Conservation (phyloP, 2,329 filamentous ascomycete genomes). For the Sphaceloma murrayae region DNA sequence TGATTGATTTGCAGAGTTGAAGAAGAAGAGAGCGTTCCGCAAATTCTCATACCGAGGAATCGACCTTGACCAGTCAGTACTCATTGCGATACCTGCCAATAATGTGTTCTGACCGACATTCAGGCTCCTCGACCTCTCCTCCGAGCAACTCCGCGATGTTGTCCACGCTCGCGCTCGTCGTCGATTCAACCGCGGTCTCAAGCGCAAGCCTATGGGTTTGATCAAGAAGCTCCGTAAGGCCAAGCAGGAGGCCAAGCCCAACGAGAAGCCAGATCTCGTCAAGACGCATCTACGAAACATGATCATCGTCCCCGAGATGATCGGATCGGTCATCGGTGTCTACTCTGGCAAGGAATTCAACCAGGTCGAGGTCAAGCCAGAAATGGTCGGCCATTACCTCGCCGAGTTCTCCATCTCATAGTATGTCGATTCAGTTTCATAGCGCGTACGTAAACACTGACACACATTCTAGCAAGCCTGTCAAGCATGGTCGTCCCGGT, state of each 20-base stretch:
- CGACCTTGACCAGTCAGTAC: slow-evolving; percentile 94
- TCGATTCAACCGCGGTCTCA: slow-evolving; percentile 98
- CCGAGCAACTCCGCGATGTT: slow-evolving; percentile 97
- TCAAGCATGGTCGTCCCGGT: slow-evolving; percentile 99
- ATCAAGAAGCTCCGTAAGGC: slow-evolving; percentile 99
- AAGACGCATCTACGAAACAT: slow-evolving; percentile 99
- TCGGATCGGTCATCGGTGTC: slow-evolving; percentile 95
- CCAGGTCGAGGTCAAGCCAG: slow-evolving; percentile 99
- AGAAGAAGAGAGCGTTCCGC: slow-evolving; percentile 99
- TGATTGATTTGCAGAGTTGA: slow-evolving; percentile 60
- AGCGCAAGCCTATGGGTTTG: slow-evolving; percentile 99
- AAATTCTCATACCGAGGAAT: slow-evolving; percentile 99
- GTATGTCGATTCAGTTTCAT: slow-evolving; percentile 45
- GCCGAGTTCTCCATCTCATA: slow-evolving; percentile 99
- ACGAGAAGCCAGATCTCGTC: slow-evolving; percentile 99
- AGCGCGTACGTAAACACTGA: slow-evolving; percentile 37
- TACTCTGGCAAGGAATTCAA: slow-evolving; percentile 99
- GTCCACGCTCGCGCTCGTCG: slow-evolving; percentile 97
- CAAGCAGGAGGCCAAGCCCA: slow-evolving; percentile 97
- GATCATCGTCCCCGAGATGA: slow-evolving; percentile 99
- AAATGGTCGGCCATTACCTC: slow-evolving; percentile 99
- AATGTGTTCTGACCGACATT: neutral
- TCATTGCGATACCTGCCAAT: no score
- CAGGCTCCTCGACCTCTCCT: slow-evolving; percentile 96
- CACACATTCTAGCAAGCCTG: slow-evolving; percentile 69